A percentile compares a stretch with the other conserved stretches of the same genome.
phyloP scores from a whole-genome alignment of 1,284 basidiomycete species.

The Sporisorium exsertum region DNA sequence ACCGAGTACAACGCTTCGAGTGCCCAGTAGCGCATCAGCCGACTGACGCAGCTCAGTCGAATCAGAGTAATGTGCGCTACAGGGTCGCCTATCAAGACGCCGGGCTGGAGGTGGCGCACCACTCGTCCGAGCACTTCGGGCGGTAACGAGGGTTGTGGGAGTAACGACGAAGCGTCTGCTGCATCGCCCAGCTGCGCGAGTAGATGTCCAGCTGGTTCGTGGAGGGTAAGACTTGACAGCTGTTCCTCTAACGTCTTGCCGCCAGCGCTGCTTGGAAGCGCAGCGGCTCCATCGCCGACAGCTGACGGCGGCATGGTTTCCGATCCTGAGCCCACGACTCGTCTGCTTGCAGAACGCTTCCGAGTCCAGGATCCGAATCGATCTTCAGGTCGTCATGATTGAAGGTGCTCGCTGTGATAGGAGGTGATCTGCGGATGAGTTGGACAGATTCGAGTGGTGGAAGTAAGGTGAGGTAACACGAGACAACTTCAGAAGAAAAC shows the following conservation, averaged over 20 bases:
- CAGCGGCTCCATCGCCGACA: neutral
- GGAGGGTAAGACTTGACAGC: constrained; percentile 19
- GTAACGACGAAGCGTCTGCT: constrained; percentile 13
- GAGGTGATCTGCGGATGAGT: neutral
- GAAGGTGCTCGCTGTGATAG: neutral
- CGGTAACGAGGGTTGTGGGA: constrained; percentile 52
- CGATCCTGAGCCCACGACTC: constrained; percentile 36
- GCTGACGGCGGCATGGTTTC: constrained; percentile 18
- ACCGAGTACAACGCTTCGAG: constrained; percentile 55
- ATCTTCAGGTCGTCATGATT: constrained; percentile 23
- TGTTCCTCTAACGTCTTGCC: constrained; percentile 13
- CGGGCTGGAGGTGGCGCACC: constrained; percentile 39
- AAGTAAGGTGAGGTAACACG: neutral
- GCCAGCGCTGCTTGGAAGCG: neutral
- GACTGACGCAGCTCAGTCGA: constrained; percentile 52
- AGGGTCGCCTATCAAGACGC: constrained; percentile 52
- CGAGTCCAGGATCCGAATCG: constrained; percentile 19
- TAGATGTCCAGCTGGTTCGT: constrained; percentile 29
- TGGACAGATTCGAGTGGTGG: neutral
- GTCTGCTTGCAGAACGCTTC: constrained; percentile 32
- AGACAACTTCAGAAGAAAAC: neutral
- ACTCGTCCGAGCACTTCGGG: constrained; percentile 56
- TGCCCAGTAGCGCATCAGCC: constrained; percentile 55
- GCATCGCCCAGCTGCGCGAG: constrained; percentile 25
- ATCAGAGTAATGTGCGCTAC: constrained; percentile 45